These are phyloP conservation scores for Ophiocordyceps camponoti-rufipedis DNA, from an alignment of 2,329 filamentous ascomycete genomes.

Conservation along the genomic window DNA sequence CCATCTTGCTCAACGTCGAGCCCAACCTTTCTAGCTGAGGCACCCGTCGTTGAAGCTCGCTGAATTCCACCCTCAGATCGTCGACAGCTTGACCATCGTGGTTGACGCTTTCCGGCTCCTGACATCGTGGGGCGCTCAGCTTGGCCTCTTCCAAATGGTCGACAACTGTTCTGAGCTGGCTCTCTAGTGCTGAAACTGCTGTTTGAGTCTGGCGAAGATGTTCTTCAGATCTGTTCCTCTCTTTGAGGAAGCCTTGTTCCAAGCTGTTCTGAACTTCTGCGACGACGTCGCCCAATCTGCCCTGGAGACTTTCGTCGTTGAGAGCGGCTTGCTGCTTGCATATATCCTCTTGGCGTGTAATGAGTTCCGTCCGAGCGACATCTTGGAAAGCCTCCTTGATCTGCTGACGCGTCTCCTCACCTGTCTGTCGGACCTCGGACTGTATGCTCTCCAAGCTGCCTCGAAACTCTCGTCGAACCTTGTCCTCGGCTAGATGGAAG, in stretches of 20 bases:
- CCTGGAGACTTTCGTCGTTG: constrained; percentile 3
- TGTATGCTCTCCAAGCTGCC: neutral
- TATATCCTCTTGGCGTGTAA: constrained; percentile 1
- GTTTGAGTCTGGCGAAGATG: constrained; percentile 3
- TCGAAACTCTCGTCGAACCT: neutral
- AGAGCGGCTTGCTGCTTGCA: constrained; percentile 4
- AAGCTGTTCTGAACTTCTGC: constrained; percentile 7
- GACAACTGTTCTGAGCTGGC: constrained; percentile 7
- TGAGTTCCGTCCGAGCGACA: constrained; percentile 1
- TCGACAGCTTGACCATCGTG: constrained; percentile 6
- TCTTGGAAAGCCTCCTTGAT: constrained; percentile 4
- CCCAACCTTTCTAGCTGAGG: constrained; percentile 9
- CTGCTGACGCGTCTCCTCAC: constrained; percentile 4
- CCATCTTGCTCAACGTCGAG: constrained; percentile 9
- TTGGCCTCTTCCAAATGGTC: constrained; percentile 3
- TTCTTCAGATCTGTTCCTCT: constrained; percentile 6
- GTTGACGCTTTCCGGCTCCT: neutral
- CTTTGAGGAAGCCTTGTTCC: constrained; percentile 7
- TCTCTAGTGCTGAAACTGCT: constrained; percentile 4
- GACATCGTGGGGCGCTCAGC: neutral
- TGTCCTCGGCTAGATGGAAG: neutral
- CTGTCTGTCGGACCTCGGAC: neutral
- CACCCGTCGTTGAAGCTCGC: constrained; percentile 7
- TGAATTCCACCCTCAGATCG: constrained; percentile 8
- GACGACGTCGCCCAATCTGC: constrained; percentile 5